Percentiles rank a stretch among this genome's conserved stretches.
Conservation (phyloP, 108 stramenopile genomes). For the Phaeodactylum tricornutum region DNA sequence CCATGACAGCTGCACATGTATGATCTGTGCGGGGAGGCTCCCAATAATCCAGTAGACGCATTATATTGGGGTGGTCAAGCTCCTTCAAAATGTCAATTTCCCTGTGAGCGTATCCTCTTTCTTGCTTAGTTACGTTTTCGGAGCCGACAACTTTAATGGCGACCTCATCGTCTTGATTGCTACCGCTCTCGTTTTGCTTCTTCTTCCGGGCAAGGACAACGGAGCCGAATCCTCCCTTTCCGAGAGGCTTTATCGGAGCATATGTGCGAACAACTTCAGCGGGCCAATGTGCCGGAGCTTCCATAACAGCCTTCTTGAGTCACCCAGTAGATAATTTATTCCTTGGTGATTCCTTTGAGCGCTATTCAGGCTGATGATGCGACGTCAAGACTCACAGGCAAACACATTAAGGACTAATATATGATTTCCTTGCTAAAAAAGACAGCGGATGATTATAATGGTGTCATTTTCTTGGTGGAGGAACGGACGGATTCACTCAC, state of each 20-base stretch:
- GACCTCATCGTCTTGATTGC: slow-evolving; percentile 1
- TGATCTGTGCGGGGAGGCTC: slow-evolving; percentile 1
- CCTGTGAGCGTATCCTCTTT: slow-evolving; percentile 20
- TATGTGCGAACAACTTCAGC: slow-evolving; percentile 11
- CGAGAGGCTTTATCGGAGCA: slow-evolving; percentile 18
- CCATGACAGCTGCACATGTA: slow-evolving; percentile 17
- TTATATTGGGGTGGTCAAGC: slow-evolving; percentile 50
- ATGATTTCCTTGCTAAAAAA: too few species aligned
- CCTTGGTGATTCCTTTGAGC: too few species aligned
- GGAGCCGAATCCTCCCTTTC: slow-evolving; percentile 33
- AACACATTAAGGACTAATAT: too few species aligned
- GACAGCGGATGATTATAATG: too few species aligned
- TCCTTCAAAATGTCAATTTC: slow-evolving; percentile 43
- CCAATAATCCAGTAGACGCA: slow-evolving; percentile 36
- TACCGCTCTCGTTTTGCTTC: too few species aligned
- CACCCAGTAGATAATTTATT: too few species aligned
- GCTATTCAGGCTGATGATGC: too few species aligned
- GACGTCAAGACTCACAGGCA: too few species aligned
- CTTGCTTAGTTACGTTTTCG: not conserved
- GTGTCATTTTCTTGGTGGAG: too few species aligned
- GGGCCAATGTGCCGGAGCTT: too few species aligned
- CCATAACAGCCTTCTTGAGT: too few species aligned
- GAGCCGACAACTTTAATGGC: slow-evolving; percentile 34
- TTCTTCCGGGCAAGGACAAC: slow-evolving; percentile 23
- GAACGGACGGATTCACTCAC: too few species aligned